Evolutionary conservation across 1,284 basidiomycete species (phyloP), one percentile per base, ranked within the genome.

Genomic region (Sanghuangporus baumii): DNA sequence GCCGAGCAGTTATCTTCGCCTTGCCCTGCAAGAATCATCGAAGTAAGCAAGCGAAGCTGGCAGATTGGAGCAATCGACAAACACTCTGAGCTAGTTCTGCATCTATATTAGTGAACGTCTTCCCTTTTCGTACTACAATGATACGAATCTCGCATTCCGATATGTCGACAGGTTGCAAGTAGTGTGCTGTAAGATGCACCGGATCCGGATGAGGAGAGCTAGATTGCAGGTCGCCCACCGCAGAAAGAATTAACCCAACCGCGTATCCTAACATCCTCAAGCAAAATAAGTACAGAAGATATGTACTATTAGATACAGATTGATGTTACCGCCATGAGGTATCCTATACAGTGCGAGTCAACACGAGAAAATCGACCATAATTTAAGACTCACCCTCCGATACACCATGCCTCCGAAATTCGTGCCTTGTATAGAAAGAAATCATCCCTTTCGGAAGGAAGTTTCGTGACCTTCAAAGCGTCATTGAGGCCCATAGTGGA

Each of bases 51-150:
- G 6, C 54, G 54, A 36, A 51, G 16, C 26, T 34, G 4, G 11
- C 50, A 37, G 52, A 26, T 40, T 34, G 20, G 46, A 47, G 46
- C 43, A 55, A 55, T 57, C 38, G 2, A 69, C 75, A 6, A 65
- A 86, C 86, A 67, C 80, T 71, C 70, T 88, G 86, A 9, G 80
- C 63, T 11, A 88, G 74, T 38, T 84, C 79, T 16, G 84, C 85
- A 11, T 75, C 69, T 26, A 88, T 52, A 64, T 85, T 86, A 12
- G 82, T 80, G 62, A 85, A 81, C 0, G 73, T 75, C 50, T 75
- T 78, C 2, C 85, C 84, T 11, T 69, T 71, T 66, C 81, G 83
- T 18, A 84, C 55, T 0, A 69, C 70, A 9, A 73, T 75, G 1
- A 88, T 72, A 41, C 73, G 79, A 12, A 87, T 76, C 60, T 79